A percentile compares a stretch with the other conserved stretches of the same genome.
Conservation (phyloP, 2,329 filamentous ascomycete genomes). For the Aspergillus ruber region DNA sequence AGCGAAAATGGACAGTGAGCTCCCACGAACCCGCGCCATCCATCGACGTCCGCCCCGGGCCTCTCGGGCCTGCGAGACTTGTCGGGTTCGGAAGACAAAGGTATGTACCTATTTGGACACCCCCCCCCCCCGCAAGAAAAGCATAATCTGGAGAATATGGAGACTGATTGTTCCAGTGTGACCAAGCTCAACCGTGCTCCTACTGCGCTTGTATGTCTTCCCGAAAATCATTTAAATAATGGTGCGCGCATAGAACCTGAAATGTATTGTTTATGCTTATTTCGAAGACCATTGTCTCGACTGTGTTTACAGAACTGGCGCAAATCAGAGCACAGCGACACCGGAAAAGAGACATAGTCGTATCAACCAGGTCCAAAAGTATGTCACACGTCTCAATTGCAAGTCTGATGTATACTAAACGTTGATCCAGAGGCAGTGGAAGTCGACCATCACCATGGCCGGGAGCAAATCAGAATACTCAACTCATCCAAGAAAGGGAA, state of each 20-base stretch:
- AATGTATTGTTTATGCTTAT: neutral
- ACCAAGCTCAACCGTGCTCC: conserved; percentile 14
- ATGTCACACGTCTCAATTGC: neutral
- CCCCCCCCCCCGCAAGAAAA: too few species aligned
- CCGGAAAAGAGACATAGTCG: conserved; percentile 5
- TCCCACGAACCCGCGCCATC: conserved; percentile 5
- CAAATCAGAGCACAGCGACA: conserved; percentile 3
- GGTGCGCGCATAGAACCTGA: neutral
- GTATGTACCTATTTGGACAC: conserved; percentile 4
- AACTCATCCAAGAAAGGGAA: neutral
- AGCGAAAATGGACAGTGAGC: neutral
- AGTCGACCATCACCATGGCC: conserved; percentile 10
- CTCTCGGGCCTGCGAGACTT: conserved; percentile 19
- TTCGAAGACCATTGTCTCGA: conserved; percentile 13
- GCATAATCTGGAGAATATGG: too few species aligned
- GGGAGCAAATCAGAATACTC: conserved; percentile 2
- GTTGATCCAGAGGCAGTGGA: neutral
- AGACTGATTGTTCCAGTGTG: conserved; percentile 5
- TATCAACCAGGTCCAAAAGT: conserved; percentile 6
- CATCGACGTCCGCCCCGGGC: conserved; percentile 11
- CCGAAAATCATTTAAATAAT: neutral
- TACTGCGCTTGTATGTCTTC: conserved; percentile 15
- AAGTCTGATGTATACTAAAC: neutral
- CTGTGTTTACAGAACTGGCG: conserved; percentile 8
- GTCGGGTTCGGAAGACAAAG: conserved; percentile 19